Percentiles rank a stretch among this genome's conserved stretches.
Conservation (phyloP, 1,284 basidiomycete species). For the Rhodotorula sp. region DNA sequence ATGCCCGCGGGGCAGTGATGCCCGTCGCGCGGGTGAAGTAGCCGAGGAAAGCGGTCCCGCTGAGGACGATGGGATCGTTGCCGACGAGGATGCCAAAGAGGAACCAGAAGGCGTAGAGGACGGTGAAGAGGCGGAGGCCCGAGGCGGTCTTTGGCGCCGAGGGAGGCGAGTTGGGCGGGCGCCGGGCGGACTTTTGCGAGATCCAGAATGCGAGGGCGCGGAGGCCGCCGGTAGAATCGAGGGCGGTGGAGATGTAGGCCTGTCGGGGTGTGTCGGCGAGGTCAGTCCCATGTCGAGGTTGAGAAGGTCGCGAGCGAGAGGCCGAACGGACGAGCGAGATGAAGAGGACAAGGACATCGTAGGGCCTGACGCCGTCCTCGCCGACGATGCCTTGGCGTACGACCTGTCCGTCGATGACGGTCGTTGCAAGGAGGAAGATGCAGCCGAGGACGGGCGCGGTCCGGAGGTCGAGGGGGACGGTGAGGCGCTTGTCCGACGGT, state of each 20-base stretch:
- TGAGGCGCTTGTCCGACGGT: conserved; percentile 35
- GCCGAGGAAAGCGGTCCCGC: conserved; percentile 72
- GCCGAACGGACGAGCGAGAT: conserved; percentile 66
- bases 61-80: conserved; percentile 61
- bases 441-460: conserved; percentile 79
- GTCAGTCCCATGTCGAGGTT: neutral
- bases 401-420: conserved; percentile 66
- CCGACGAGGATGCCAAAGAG: conserved; percentile 77
- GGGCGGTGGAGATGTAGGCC: conserved; percentile 91
- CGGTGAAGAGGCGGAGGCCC: conserved; percentile 68
- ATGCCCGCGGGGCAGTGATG: conserved; percentile 60
- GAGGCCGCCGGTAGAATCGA: conserved; percentile 86
- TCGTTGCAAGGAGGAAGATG: conserved; percentile 71
- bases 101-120: conserved; percentile 79
- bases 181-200: conserved; percentile 70
- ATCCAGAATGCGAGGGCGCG: conserved; percentile 86
- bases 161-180: conserved; percentile 44
- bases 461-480: conserved; percentile 62
- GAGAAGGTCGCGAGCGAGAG: neutral
- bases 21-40: conserved; percentile 77
- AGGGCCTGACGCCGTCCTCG: conserved; percentile 76
- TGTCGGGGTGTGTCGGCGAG: conserved; percentile 39
- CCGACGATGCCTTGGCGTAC: conserved; percentile 70
- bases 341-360: conserved; percentile 91
- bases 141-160: conserved; percentile 37